Evolutionary conservation across 176 grass and related monocot genomes (phyloP), one percentile per base, ranked within the genome.

Genomic region (Eragrostis curvula): DNA sequence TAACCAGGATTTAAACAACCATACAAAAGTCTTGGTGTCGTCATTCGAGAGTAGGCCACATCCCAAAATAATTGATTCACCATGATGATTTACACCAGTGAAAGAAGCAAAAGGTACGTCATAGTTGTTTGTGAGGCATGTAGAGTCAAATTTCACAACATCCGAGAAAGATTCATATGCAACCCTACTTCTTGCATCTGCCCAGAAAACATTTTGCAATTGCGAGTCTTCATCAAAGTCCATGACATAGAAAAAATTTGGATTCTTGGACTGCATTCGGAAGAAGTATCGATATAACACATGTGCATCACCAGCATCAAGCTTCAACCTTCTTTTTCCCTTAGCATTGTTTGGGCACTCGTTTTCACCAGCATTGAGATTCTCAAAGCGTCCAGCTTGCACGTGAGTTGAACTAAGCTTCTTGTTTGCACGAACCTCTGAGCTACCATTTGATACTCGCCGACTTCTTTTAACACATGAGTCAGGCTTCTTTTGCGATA

Each of bases 1-100:
- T 47, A 85, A 30, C 64, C 73, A 85, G 44, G 74, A 66, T 39
- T 63, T 77, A 25, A 85, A 64, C 9, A 85, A 51, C 83, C 55
- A 85, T 39, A 59, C 41, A 79, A 71, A 85, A 46, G 52, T 63
- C 15, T 12, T 12, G 18, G 21, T 21, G 24, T 23, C 53, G 16
- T 71, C 24, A 81, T 71, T 41, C 9, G 52, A 70, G 3, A 81
- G 40, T 59, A 81, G n/a, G 5, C 79, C 79, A 48, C 79, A 81
- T 14, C 79, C 79, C 67, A 81, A 70, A 36, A 71, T 50, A 18
- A 81, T 44, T 51, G 21, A 8, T 11, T 81, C 51, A 52, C 66
- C 52, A 16, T 81, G 79, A 81, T 81, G 63, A 57, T 81, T 81
- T 27, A 81, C 39, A 47, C 67, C 67, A 47, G 71, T 18, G 23